Percentiles rank a stretch among this genome's conserved stretches.
Conservation (phyloP, 2,329 filamentous ascomycete species). For the Cladobotryum protrusum region DNA sequence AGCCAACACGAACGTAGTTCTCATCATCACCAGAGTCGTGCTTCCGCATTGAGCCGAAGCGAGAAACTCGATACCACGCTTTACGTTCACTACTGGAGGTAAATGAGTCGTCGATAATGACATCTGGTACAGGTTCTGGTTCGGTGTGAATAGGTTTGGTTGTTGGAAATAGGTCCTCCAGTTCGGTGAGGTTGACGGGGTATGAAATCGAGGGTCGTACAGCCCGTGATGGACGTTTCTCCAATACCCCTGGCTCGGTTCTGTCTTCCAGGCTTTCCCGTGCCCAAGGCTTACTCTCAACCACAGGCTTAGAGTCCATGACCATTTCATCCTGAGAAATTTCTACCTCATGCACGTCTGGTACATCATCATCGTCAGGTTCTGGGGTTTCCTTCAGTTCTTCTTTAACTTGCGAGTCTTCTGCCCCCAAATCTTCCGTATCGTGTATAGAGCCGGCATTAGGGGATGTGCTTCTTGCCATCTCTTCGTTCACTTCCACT, state of each 20-base stretch:
- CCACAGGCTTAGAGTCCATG: background rate
- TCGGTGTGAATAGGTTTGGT: conserved; percentile 20
- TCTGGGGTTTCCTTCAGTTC: background rate
- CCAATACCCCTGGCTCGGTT: background rate
- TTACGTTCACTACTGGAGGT: conserved; percentile 52
- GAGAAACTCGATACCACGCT: conserved; percentile 59
- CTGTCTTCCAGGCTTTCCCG: background rate
- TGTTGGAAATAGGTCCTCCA: conserved; percentile 29
- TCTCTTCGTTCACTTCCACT: conserved; percentile 45
- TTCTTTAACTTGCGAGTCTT: background rate
- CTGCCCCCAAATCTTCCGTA: background rate
- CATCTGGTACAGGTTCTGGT: conserved; percentile 36
- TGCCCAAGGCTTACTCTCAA: background rate
- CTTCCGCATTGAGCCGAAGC: conserved; percentile 51
- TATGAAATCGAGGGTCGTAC: conserved; percentile 17
- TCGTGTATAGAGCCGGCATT: background rate
- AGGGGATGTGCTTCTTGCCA: conserved; percentile 23
- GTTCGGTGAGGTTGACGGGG: conserved; percentile 27
- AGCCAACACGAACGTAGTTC: conserved; percentile 53
- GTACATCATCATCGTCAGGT: background rate
- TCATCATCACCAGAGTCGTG: conserved; percentile 53
- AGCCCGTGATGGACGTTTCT: background rate
- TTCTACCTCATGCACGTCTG: background rate
- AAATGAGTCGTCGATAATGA: conserved; percentile 47
- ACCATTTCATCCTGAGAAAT: background rate